These are phyloP conservation scores for Umbelopsis sp. DNA, from an alignment of 192 early-diverging fungal species.

Conservation along the genomic window DNA sequence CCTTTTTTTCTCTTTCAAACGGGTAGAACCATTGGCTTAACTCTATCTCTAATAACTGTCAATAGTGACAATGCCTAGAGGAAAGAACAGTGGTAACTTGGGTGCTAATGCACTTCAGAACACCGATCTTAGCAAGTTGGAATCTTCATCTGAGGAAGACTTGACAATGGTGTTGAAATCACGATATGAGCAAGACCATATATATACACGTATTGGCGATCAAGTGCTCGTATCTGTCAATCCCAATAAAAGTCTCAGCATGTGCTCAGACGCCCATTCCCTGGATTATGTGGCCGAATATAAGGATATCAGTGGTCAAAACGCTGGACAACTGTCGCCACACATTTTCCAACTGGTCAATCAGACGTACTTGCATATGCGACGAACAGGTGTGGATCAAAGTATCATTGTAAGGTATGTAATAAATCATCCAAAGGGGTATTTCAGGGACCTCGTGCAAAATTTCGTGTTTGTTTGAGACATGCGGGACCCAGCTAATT, in stretches of 20 bases:
- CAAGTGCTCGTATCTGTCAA: slow-evolving; percentile 66
- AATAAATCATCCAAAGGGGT: slow-evolving; percentile 12
- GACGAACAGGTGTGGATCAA: slow-evolving; percentile 70
- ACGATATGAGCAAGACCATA: slow-evolving; percentile 50
- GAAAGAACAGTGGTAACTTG: slow-evolving; percentile 16
- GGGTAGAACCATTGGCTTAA: background rate
- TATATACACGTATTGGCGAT: slow-evolving; percentile 63
- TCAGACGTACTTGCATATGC: slow-evolving; percentile 80
- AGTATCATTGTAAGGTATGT: slow-evolving; percentile 39
- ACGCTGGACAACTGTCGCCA: slow-evolving; percentile 54
- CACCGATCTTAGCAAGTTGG: slow-evolving; percentile 27
- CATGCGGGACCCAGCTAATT: background rate
- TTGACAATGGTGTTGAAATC: slow-evolving; percentile 39
- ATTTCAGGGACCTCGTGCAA: slow-evolving; percentile 10
- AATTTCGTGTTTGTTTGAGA: slow-evolving; percentile 20
- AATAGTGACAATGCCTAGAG: background rate
- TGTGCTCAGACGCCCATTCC: slow-evolving; percentile 39
- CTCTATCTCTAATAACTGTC: background rate
- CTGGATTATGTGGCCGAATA: slow-evolving; percentile 74
- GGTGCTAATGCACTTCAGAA: slow-evolving; percentile 4
- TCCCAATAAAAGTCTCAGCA: slow-evolving; percentile 51
- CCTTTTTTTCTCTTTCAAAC: background rate
- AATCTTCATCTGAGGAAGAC: slow-evolving; percentile 13
- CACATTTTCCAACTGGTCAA: slow-evolving; percentile 79
- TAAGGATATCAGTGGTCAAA: slow-evolving; percentile 53